phyloP scores from a whole-genome alignment of 331 rosid species.

The Rosa hybrid region DNA sequence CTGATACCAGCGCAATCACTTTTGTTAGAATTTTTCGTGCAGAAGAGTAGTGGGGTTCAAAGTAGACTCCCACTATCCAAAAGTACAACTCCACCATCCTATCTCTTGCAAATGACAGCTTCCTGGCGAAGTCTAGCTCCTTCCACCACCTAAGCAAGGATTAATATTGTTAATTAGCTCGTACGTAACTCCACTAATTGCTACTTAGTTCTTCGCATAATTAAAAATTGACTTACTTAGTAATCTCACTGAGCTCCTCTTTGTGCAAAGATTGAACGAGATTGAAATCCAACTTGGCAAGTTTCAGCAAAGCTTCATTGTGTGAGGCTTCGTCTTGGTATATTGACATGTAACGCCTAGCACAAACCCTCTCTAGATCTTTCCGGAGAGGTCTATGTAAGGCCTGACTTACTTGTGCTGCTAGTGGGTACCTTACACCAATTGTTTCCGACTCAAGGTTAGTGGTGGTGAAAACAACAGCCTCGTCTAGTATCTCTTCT shows the following conservation, averaged over 20 bases:
- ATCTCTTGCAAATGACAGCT: slow-evolving; percentile 46
- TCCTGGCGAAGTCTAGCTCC: slow-evolving; percentile 16
- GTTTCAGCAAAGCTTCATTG: slow-evolving; percentile 8
- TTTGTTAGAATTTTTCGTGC: slow-evolving; percentile 27
- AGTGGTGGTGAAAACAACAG: slow-evolving; percentile 15
- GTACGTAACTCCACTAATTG: not conserved
- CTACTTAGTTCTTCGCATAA: not conserved
- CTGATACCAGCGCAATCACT: slow-evolving; percentile 15
- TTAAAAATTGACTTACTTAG: slow-evolving; percentile 23
- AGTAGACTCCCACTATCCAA: slow-evolving; percentile 29
- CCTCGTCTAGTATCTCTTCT: slow-evolving; percentile 25
- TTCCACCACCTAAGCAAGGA: slow-evolving; percentile 47
- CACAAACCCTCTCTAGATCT: slow-evolving; percentile 6
- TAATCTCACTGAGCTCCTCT: slow-evolving; percentile 30
- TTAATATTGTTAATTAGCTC: not conserved
- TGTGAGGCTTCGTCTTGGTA: not conserved
- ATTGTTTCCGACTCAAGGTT: slow-evolving; percentile 10
- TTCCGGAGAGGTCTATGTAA: slow-evolving; percentile 8
- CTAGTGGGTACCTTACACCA: not conserved
- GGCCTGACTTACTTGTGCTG: slow-evolving; percentile 17
- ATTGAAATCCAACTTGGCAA: slow-evolving; percentile 44
- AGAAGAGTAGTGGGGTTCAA: slow-evolving; percentile 26
- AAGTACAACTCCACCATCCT: slow-evolving; percentile 44
- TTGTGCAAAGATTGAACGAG: slow-evolving; percentile 31
- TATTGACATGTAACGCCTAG: slow-evolving; percentile 12